Base-by-base conservation (phyloP, 495 filamentous ascomycete species). In the Ascodesmis nigricans region DNA sequence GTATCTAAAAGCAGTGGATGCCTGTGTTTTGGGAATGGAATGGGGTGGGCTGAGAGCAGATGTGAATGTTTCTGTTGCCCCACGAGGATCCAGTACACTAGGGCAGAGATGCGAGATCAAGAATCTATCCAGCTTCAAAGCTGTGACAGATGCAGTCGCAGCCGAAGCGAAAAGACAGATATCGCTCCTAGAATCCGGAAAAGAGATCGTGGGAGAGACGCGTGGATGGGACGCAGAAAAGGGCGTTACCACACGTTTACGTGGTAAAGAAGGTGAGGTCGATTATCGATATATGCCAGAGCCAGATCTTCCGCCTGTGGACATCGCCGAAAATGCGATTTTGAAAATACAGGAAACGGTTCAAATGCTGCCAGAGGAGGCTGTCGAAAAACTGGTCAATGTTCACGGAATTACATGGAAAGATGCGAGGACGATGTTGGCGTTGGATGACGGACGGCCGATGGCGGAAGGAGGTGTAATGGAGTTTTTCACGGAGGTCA, bases 221-320 rank as follows among this genome's bases (percentile, higher is more conserved):
- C 64, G 87, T 29, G 84, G 90, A 15, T 99, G 82, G 82, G 76
- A 78, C 1, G 63, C 90, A 32, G 74, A 73, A 0, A 77, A 69
- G 24, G 77, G 73, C 31, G 79, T 77, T 38, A 83, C 75, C 13
- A 62, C 58, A 29, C 65, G 68, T 15, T 53, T 97, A 10, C 66
- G 87, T 42, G 82, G 80, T 7, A 97, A 97, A 55, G 87, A 97
- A 49, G 90, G 87, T 25, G 83, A 92, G 46, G 80, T 95, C 1
- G 87, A 97, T 46, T 97, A 97, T 50, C 64, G 87, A 28, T 97
- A 95, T 53, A 95, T 97, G 90, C 87, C 87, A 1, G 87, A 99
- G 52, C 80, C 87, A 1, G 87, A 99, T 53, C 58, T 99, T 6
- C 65, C 65, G 0, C 78, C 90, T 0, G 59, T 99, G 6, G 47